Conservation (phyloP, 208 protist species). For the Spongospora subterranea region DNA sequence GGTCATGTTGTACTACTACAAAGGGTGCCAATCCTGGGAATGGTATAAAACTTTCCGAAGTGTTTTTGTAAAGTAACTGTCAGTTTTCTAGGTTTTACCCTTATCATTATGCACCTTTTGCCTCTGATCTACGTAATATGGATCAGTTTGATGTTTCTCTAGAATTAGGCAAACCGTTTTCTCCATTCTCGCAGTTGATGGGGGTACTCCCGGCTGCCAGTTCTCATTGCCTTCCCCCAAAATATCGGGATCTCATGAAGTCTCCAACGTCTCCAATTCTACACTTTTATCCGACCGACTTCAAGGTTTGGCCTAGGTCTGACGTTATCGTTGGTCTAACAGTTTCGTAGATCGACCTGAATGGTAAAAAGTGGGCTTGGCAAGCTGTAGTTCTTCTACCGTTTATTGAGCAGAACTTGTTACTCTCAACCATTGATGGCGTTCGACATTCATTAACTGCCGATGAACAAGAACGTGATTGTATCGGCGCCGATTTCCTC, state of each 20-base stretch:
- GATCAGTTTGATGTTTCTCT: constrained; percentile 64
- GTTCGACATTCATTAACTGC: constrained; percentile 49
- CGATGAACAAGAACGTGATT: constrained; percentile 44
- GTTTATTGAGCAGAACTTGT: constrained; percentile 82
- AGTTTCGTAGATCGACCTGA: constrained; percentile 86
- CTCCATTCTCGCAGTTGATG: constrained; percentile 94
- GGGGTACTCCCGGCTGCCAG: constrained; percentile 70
- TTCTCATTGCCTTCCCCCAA: constrained; percentile 81
- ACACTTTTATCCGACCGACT: constrained; percentile 93
- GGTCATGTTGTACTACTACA: constrained; percentile 80
- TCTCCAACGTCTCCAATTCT: constrained; percentile 86
- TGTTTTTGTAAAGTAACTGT: constrained; percentile 69
- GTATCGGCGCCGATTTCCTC: constrained; percentile 8
- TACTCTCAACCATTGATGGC: constrained; percentile 58
- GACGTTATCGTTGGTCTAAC: neutral
- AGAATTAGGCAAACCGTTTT: constrained; percentile 81
- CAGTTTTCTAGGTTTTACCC: constrained; percentile 83
- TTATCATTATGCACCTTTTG: constrained; percentile 79
- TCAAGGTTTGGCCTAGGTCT: constrained; percentile 73
- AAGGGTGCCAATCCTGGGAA: constrained; percentile 74
- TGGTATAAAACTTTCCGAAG: constrained; percentile 72
- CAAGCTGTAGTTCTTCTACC: constrained; percentile 82
- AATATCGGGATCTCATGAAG: constrained; percentile 81
- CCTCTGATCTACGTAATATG: constrained; percentile 74
- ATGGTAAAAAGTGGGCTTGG: constrained; percentile 88